These are phyloP conservation scores for Exophiala oligosperma DNA, from an alignment of 2,329 filamentous ascomycete species.

Conservation along the genomic window DNA sequence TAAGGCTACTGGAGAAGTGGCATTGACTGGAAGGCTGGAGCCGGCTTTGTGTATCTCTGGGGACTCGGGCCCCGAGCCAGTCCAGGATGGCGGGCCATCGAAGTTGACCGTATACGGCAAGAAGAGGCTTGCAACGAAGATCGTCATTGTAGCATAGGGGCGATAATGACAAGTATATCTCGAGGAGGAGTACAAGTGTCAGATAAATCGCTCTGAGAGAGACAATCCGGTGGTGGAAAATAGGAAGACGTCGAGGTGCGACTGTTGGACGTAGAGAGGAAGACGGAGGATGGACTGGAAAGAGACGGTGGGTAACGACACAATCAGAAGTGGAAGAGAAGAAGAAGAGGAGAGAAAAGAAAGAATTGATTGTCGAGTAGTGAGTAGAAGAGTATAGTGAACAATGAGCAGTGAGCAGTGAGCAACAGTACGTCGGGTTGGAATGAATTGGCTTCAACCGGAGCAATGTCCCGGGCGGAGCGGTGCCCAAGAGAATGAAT, in stretches of 20 bases:
- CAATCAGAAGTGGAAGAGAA: not conserved
- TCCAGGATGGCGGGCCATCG: constrained; percentile 48
- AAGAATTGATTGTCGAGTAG: not conserved
- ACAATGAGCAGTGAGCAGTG: not conserved
- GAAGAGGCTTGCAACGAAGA: constrained; percentile 67
- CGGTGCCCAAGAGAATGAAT: not conserved
- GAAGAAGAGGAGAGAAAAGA: not conserved
- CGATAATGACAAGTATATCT: not conserved
- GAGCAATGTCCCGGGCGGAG: not conserved
- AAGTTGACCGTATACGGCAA: constrained; percentile 92
- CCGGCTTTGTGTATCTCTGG: constrained; percentile 3
- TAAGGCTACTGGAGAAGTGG: constrained; percentile 1
- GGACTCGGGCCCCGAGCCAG: constrained; percentile 7
- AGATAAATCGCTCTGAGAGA: not conserved
- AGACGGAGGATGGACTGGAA: too few relatives aligned
- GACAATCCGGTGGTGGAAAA: too few relatives aligned
- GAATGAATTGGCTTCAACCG: not conserved
- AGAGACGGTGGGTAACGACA: not conserved
- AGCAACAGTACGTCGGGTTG: not conserved
- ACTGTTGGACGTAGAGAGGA: too few relatives aligned
- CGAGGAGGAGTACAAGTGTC: not conserved
- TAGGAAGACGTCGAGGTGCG: too few relatives aligned
- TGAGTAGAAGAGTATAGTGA: not conserved
- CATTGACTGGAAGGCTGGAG: not conserved
- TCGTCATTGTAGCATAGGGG: constrained; percentile 48